Conservation (phyloP, 352 stramenopile genomes). For the Phytophthora melonis region DNA sequence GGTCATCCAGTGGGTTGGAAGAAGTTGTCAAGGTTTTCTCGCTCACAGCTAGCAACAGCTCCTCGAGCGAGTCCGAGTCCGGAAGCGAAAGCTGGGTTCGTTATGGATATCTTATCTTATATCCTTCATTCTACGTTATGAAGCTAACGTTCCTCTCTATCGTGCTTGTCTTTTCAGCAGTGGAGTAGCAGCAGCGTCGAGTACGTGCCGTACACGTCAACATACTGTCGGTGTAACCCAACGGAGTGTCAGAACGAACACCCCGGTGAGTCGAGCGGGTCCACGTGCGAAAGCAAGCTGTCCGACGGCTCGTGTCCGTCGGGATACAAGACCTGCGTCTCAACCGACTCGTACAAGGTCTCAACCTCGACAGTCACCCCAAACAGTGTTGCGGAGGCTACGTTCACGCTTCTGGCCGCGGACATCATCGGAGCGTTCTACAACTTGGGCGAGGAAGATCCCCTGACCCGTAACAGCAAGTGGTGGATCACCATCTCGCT, state of each 20-base stretch:
- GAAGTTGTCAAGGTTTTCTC: constrained; percentile 42
- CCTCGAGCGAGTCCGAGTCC: constrained; percentile 31
- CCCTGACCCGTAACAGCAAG: constrained; percentile 51
- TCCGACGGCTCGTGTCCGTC: constrained; percentile 60
- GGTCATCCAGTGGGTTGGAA: constrained; percentile 9
- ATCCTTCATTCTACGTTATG: not conserved
- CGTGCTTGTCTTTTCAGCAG: constrained; percentile 16
- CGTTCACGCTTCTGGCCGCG: constrained; percentile 74
- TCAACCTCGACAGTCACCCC: constrained; percentile 60
- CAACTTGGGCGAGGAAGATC: constrained; percentile 69
- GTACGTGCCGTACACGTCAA: constrained; percentile 61
- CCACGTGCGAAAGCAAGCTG: constrained; percentile 58
- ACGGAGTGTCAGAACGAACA: constrained; percentile 80
- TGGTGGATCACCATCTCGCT: constrained; percentile 84
- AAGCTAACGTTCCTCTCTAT: constrained; percentile 9
- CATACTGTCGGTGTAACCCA: constrained; percentile 71
- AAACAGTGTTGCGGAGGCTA: constrained; percentile 71
- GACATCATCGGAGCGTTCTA: constrained; percentile 79
- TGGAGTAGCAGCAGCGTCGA: constrained; percentile 22
- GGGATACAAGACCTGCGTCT: constrained; percentile 76
- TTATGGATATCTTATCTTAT: not conserved
- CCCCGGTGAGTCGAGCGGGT: constrained; percentile 46
- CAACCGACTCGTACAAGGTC: constrained; percentile 80
- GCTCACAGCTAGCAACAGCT: constrained; percentile 35
- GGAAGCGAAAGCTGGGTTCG: constrained; percentile 29